Conservation (phyloP, 331 rosid species). For the Ulmus americana region DNA sequence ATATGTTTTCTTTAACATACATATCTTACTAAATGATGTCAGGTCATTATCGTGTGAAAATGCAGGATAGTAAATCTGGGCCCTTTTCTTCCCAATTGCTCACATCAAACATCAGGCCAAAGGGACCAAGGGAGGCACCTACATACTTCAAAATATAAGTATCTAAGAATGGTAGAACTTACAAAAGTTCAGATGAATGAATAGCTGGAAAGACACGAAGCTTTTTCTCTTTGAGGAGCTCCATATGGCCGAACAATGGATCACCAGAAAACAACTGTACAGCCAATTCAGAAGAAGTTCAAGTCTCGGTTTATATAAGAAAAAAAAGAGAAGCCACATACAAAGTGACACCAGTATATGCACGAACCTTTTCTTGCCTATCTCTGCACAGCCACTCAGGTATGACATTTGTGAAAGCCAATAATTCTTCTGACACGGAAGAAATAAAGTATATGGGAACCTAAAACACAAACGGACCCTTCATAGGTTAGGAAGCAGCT, state of each 20-base stretch:
- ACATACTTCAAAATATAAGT: too few relatives aligned
- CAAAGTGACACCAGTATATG: constrained; percentile 17
- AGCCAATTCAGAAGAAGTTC: constrained; percentile 17
- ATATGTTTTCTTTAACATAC: background rate
- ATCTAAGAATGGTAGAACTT: constrained; percentile 23
- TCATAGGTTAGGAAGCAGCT: background rate
- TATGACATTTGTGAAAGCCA: constrained; percentile 60
- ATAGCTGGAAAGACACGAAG: constrained; percentile 65
- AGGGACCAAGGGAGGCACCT: background rate
- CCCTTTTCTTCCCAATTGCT: constrained; percentile 1
- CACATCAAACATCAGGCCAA: background rate
- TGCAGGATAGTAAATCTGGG: background rate
- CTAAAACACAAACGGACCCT: constrained; percentile 33
- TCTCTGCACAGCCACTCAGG: constrained; percentile 85
- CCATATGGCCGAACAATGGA: constrained; percentile 49
- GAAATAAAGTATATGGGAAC: constrained; percentile 82
- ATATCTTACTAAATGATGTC: background rate
- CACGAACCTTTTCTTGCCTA: constrained; percentile 60
- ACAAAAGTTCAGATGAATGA: constrained; percentile 63
- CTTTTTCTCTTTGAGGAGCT: constrained; percentile 55
- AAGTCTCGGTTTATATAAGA: constrained; percentile 1
- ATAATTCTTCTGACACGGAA: constrained; percentile 69
- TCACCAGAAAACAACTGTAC: constrained; percentile 78
- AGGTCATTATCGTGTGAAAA: background rate
- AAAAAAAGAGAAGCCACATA: constrained; percentile 2